These are phyloP conservation scores for Malus sylvestris DNA, from an alignment of 306 rosid genomes.

Conservation along the genomic window DNA sequence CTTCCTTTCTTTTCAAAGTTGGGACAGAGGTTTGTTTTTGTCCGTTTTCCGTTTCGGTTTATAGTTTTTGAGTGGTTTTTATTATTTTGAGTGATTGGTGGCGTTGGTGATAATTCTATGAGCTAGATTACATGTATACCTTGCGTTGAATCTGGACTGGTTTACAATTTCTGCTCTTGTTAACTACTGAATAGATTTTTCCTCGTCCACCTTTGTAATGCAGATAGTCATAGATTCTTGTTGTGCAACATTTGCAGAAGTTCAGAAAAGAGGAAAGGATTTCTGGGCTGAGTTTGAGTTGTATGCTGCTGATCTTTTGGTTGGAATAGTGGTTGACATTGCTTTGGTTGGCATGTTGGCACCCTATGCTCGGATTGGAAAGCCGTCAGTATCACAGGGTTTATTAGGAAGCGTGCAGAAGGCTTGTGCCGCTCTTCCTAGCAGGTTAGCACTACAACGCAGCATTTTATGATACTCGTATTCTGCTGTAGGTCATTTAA, in stretches of 20 bases:
- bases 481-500: background rate
- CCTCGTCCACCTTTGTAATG: slow-evolving; percentile 16
- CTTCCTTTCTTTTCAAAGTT: slow-evolving; percentile 87
- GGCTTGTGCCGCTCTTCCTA: slow-evolving; percentile 76
- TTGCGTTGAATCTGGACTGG: background rate
- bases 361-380: slow-evolving; percentile 84
- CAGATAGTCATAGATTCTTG: slow-evolving; percentile 88
- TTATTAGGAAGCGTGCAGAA: slow-evolving; percentile 68
- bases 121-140: background rate
- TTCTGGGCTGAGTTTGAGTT: slow-evolving; percentile 91
- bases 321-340: slow-evolving; percentile 79
- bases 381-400: slow-evolving; percentile 56
- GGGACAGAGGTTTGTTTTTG: slow-evolving; percentile 71
- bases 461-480: background rate
- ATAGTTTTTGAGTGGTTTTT: background rate
- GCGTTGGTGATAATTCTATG: background rate
- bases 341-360: slow-evolving; percentile 88
- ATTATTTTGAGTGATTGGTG: background rate
- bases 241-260: slow-evolving; percentile 94
- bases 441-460: slow-evolving; percentile 47
- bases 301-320: slow-evolving; percentile 87
- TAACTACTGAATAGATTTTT: background rate
- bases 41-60: background rate
- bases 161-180: background rate
- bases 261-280: slow-evolving; percentile 82